Conservation (phyloP, 2,329 filamentous ascomycete species). For the Polytolypa hystricis region DNA sequence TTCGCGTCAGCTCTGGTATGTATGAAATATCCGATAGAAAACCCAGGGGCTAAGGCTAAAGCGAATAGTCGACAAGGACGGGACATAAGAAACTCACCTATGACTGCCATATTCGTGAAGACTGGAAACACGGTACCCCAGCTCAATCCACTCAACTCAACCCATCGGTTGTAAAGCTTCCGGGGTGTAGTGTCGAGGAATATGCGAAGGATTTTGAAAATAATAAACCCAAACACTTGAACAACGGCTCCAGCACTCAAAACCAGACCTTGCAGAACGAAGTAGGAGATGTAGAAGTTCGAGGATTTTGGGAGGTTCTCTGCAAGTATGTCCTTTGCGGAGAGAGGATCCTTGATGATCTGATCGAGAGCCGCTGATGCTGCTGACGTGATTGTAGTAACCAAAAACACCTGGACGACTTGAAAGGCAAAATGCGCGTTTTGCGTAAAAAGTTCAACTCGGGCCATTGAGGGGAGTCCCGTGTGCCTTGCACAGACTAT, state of each 20-base stretch:
- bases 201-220: conserved; percentile 63
- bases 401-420: conserved; percentile 80
- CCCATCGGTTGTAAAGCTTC: conserved; percentile 65
- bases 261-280: conserved; percentile 77
- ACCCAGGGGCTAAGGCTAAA: too few relatives aligned
- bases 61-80: neutral
- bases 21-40: neutral
- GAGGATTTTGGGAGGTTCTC: conserved; percentile 70
- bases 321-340: conserved; percentile 56
- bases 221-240: conserved; percentile 58
- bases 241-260: conserved; percentile 63
- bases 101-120: conserved; percentile 68
- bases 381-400: conserved; percentile 72
- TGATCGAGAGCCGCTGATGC: conserved; percentile 59
- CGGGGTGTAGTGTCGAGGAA: conserved; percentile 64
- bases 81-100: conserved; percentile 42
- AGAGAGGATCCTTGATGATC: conserved; percentile 54
- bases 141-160: conserved; percentile 58
- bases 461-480: conserved; percentile 67
- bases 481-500: conserved; percentile 63
- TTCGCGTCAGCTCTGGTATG: neutral
- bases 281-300: conserved; percentile 94
- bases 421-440: conserved; percentile 66
- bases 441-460: conserved; percentile 80
- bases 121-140: conserved; percentile 80